Percentiles rank a stretch among this genome's conserved stretches.
phyloP scores from a whole-genome alignment of 495 filamentous ascomycete species.

The Penicillium ochrochloron region DNA sequence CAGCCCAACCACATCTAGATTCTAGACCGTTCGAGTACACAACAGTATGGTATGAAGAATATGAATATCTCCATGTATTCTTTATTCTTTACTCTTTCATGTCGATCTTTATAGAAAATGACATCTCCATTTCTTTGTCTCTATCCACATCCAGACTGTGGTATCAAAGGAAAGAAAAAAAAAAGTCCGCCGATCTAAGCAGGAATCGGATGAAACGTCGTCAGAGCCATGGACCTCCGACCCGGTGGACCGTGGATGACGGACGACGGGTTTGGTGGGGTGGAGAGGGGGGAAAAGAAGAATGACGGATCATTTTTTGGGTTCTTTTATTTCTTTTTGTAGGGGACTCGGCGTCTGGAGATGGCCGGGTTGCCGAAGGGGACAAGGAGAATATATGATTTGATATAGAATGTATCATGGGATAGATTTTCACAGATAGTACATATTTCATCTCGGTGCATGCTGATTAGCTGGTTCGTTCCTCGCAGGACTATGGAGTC shows the following conservation, averaged over 20 bases:
- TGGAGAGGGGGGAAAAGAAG: not conserved
- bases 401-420: not conserved
- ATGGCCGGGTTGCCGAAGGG: not conserved
- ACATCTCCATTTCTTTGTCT: not conserved
- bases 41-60: not conserved
- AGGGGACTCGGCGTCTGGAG: not conserved
- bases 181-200: constrained; percentile 8
- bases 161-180: not conserved
- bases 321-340: not conserved
- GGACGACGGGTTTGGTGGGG: constrained; percentile 11
- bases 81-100: not conserved
- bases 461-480: not conserved
- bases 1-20: constrained; percentile 2
- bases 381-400: not conserved
- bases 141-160: not conserved
- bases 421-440: not conserved
- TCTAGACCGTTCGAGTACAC: constrained; percentile 1
- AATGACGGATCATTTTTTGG: not conserved
- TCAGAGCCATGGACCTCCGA: constrained; percentile 5
- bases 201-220: constrained; percentile 2
- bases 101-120: not conserved
- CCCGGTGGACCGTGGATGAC: not conserved
- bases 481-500: not conserved
- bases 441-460: not conserved
- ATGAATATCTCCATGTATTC: not conserved